Percentiles rank a stretch among this genome's conserved stretches.
Conservation (phyloP, 1,284 basidiomycete genomes). For the Fomitopsis schrenkii region DNA sequence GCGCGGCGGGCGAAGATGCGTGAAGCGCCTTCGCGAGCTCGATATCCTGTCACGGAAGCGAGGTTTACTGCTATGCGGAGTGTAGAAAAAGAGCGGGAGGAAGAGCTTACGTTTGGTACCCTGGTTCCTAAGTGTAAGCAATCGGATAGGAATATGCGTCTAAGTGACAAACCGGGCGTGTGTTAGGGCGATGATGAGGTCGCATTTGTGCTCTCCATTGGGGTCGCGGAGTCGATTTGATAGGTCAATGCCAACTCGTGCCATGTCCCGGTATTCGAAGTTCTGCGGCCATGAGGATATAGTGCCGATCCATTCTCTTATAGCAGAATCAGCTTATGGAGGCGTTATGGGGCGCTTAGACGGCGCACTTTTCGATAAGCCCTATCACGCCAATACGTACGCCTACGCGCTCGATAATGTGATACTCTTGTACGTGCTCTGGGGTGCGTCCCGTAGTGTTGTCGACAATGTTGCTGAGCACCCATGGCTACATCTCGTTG, state of each 20-base stretch:
- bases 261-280: slow-evolving; percentile 71
- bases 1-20: slow-evolving; percentile 55
- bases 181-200: slow-evolving; percentile 79
- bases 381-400: slow-evolving; percentile 77
- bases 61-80: neutral
- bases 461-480: slow-evolving; percentile 76
- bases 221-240: slow-evolving; percentile 74
- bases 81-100: neutral
- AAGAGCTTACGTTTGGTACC: slow-evolving; percentile 25
- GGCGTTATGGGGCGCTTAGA: neutral
- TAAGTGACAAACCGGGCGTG: slow-evolving; percentile 53
- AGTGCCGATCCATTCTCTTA: slow-evolving; percentile 84
- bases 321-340: neutral
- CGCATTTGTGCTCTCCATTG: slow-evolving; percentile 62
- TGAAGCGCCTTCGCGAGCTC: slow-evolving; percentile 57
- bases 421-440: slow-evolving; percentile 52
- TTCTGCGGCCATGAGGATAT: slow-evolving; percentile 78
- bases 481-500: slow-evolving; percentile 52
- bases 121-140: slow-evolving; percentile 6
- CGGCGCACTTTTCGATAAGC: slow-evolving; percentile 72
- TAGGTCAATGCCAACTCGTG: slow-evolving; percentile 56
- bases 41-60: slow-evolving; percentile 50
- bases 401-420: slow-evolving; percentile 63
- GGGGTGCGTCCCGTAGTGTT: slow-evolving; percentile 54
- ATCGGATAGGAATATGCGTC: too few relatives aligned